phyloP scores from a whole-genome alignment of 2,329 filamentous ascomycete genomes.

The Zopfia rhizophila region DNA sequence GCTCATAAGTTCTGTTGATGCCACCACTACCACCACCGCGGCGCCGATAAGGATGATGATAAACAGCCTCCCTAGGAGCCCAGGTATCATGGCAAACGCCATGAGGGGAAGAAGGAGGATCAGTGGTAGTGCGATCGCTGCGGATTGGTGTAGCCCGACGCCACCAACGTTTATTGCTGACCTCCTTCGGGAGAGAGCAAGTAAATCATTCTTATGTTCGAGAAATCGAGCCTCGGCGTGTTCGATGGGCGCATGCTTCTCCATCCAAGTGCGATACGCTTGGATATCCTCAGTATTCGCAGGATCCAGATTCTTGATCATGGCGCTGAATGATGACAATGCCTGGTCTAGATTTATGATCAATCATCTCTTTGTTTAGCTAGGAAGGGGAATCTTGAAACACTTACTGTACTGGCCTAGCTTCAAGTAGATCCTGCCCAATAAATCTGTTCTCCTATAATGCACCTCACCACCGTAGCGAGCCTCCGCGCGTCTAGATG shows the following conservation, averaged over 20 bases:
- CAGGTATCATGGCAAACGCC: constrained; percentile 55
- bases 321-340: constrained; percentile 66
- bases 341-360: constrained; percentile 56
- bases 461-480: constrained; percentile 67
- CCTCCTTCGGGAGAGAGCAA: constrained; percentile 50
- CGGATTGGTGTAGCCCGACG: constrained; percentile 32
- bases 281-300: constrained; percentile 64
- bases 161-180: constrained; percentile 25
- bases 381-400: not conserved
- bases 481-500: constrained; percentile 68
- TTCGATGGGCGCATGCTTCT: constrained; percentile 64
- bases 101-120: constrained; percentile 54
- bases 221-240: constrained; percentile 71
- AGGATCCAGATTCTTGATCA: constrained; percentile 61
- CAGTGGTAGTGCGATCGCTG: constrained; percentile 48
- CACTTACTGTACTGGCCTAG: constrained; percentile 73
- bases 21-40: constrained; percentile 46
- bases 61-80: constrained; percentile 52
- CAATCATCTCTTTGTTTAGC: not conserved
- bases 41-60: constrained; percentile 51
- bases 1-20: constrained; percentile 45
- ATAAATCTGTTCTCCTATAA: constrained; percentile 68
- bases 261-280: constrained; percentile 67
- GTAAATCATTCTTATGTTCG: constrained; percentile 64
- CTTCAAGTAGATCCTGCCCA: constrained; percentile 73